phyloP scores from a whole-genome alignment of 116 monocot species.

The Papilionanthe hybrid region DNA sequence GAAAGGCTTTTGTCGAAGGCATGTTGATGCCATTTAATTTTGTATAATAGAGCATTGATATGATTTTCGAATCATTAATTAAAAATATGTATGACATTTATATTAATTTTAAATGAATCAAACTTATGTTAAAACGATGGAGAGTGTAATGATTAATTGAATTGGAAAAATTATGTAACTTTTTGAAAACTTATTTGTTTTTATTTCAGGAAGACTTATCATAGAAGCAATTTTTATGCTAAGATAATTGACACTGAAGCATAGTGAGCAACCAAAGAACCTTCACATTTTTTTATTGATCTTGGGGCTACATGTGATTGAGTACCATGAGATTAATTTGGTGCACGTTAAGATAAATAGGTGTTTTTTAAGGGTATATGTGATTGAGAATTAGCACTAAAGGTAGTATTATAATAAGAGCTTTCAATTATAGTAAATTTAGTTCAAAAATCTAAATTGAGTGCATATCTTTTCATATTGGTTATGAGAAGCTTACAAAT shows the following conservation, averaged over 20 bases:
- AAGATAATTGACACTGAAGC: background rate
- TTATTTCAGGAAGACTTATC: background rate
- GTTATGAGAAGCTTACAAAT: background rate
- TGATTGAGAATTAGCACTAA: background rate
- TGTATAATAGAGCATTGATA: background rate
- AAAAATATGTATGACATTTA: background rate
- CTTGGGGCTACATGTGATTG: background rate
- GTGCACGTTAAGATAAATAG: background rate
- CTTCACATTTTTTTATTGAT: background rate
- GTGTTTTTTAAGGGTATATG: background rate
- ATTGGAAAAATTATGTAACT: background rate
- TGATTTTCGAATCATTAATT: background rate
- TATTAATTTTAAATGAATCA: background rate
- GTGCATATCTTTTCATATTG: background rate
- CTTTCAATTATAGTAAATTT: background rate
- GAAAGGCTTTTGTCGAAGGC: background rate
- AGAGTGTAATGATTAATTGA: background rate
- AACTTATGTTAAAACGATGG: background rate
- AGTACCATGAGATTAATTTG: background rate
- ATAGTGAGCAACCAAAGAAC: background rate
- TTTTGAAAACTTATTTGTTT: background rate
- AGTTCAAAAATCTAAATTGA: background rate
- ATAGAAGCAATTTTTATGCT: background rate
- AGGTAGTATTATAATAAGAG: background rate
- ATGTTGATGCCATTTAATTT: background rate